Conservation (phyloP, 805 yeast species). For the Metschnikowia orientalis region DNA sequence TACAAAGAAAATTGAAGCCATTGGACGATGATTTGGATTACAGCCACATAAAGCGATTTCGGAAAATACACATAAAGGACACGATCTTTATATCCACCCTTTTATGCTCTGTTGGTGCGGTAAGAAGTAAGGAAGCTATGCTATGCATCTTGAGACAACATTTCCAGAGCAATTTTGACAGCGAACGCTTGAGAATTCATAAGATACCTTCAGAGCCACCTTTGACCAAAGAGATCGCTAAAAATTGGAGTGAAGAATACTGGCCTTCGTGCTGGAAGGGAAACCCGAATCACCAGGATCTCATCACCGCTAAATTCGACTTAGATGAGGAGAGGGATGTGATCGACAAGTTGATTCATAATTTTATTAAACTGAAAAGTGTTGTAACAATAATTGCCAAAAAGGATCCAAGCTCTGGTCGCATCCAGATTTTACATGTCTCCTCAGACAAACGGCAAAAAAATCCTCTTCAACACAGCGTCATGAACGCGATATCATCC, state of each 20-base stretch:
- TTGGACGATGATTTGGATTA: constrained; percentile 25
- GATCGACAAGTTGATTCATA: constrained; percentile 15
- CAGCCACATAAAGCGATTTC: constrained; percentile 53
- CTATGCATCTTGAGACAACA: constrained; percentile 18
- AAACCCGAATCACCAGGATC: constrained; percentile 69
- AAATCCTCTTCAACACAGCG: constrained; percentile 66
- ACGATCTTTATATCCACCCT: constrained; percentile 32
- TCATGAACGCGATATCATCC: constrained; percentile 63
- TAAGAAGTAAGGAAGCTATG: constrained; percentile 22
- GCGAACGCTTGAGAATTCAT: constrained; percentile 8
- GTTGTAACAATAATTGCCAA: constrained; percentile 62
- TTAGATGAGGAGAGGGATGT: constrained; percentile 36
- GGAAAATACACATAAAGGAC: constrained; percentile 23
- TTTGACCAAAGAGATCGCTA: constrained; percentile 59
- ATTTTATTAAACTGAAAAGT: constrained; percentile 9
- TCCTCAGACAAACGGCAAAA: constrained; percentile 35
- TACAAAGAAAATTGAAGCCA: constrained; percentile 25
- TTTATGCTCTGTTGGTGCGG: constrained; percentile 41
- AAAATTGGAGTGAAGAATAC: constrained; percentile 57
- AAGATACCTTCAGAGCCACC: constrained; percentile 64
- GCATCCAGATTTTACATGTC: constrained; percentile 30
- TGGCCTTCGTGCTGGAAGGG: constrained; percentile 98
- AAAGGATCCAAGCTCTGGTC: constrained; percentile 35
- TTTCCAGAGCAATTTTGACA: constrained; percentile 10
- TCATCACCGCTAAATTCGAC: constrained; percentile 53